Percentiles rank a stretch among this genome's conserved stretches.
Conservation (phyloP, 331 rosid species). For the Dryas integrifolia region DNA sequence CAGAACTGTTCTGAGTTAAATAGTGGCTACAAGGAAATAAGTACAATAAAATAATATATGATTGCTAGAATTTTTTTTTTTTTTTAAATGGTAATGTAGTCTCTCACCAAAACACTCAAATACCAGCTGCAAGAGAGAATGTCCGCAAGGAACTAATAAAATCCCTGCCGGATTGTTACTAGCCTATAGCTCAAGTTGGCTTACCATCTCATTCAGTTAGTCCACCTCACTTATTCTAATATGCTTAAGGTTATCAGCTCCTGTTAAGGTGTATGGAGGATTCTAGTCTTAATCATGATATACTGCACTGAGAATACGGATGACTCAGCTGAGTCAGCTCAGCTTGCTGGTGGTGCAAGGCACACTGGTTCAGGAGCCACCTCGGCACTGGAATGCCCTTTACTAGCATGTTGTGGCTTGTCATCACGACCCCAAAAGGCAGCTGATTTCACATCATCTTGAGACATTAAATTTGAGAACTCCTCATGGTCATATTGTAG, state of each 20-base stretch:
- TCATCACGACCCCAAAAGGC: constrained; percentile 49
- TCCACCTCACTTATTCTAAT: constrained; percentile 11
- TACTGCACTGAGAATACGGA: neutral
- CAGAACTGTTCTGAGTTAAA: no score
- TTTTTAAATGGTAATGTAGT: neutral
- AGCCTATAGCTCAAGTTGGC: neutral
- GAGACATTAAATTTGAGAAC: constrained; percentile 63
- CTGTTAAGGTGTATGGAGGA: neutral
- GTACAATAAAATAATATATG: neutral
- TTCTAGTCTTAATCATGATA: neutral
- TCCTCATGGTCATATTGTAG: constrained; percentile 67
- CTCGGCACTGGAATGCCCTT: constrained; percentile 36
- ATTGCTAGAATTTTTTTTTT: neutral
- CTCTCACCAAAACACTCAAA: neutral
- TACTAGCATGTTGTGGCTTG: constrained; percentile 27
- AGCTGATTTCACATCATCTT: constrained; percentile 66
- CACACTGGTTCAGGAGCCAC: constrained; percentile 39
- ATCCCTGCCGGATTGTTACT: constrained; percentile 4
- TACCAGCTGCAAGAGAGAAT: constrained; percentile 3
- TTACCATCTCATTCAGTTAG: neutral
- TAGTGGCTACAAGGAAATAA: no score
- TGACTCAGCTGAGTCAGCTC: constrained; percentile 22
- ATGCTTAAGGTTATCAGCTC: neutral
- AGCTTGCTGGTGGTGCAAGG: constrained; percentile 19
- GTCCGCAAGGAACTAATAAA: neutral